A percentile compares a stretch with the other conserved stretches of the same genome.
Evolutionary conservation across 139 green algal genomes (phyloP).

Genomic region (Picochlorum sp.): DNA sequence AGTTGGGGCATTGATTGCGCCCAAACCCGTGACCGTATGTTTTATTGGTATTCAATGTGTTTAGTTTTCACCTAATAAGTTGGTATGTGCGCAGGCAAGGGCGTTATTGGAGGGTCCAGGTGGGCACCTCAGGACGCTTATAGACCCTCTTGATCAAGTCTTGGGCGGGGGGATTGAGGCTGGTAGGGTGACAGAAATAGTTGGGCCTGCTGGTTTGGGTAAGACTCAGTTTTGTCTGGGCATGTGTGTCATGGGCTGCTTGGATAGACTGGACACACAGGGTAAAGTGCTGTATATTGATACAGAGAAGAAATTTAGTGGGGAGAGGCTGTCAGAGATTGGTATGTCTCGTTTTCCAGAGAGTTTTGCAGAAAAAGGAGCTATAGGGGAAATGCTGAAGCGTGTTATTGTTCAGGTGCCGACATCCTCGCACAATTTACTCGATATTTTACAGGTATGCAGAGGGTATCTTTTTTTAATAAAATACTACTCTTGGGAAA

Average conservation of each 20-base stretch:
- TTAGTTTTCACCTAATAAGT: neutral
- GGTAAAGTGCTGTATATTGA: conserved; percentile 59
- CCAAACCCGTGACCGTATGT: conserved; percentile 13
- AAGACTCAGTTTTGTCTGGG: conserved; percentile 47
- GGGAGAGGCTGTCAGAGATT: conserved; percentile 39
- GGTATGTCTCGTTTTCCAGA: conserved; percentile 34
- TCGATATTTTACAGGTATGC: neutral
- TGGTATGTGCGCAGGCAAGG: too few species aligned
- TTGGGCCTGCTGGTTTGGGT: conserved; percentile 49
- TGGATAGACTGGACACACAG: conserved; percentile 10
- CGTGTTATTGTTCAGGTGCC: conserved; percentile 44
- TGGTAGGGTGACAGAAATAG: conserved; percentile 49
- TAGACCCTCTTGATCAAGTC: conserved; percentile 31
- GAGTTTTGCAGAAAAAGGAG: conserved; percentile 4
- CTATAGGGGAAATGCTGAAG: conserved; percentile 26
- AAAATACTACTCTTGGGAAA: too few species aligned
- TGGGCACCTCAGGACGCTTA: conserved; percentile 7
- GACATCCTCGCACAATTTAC: neutral
- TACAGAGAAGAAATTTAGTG: conserved; percentile 70
- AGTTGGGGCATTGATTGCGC: conserved; percentile 7
- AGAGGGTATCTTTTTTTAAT: too few species aligned
- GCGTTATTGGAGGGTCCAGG: too few species aligned
- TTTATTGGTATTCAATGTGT: neutral
- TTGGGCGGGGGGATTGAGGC: conserved; percentile 35
- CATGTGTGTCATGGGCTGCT: conserved; percentile 11